Evolutionary conservation across 2,329 filamentous ascomycete genomes (phyloP).

Genomic region (Allantophomopsis lycopodina): DNA sequence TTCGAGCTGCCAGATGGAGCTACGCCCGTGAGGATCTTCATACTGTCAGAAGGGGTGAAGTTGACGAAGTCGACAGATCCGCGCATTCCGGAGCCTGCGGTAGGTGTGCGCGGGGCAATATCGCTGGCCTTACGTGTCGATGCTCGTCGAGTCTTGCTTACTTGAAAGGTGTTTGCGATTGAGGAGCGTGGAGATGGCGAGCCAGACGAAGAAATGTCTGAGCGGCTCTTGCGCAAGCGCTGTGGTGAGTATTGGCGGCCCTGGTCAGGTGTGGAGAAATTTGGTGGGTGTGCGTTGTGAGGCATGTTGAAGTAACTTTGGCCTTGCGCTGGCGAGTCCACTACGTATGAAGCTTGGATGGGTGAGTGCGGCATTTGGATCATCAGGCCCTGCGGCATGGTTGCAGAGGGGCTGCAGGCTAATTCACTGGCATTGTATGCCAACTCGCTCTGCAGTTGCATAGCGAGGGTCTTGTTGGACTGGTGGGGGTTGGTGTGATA

Average conservation of each 20-base stretch:
- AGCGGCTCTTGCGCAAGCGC: conserved; percentile 2
- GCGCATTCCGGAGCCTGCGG: conserved; percentile 12
- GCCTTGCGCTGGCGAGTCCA: conserved; percentile 7
- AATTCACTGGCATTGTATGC: conserved; percentile 9
- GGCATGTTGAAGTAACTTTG: conserved; percentile 7
- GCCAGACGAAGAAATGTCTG: conserved; percentile 5
- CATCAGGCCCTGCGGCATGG: conserved; percentile 12
- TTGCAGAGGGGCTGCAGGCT: conserved; percentile 5
- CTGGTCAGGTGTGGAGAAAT: background rate
- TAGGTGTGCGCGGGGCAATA: conserved; percentile 23
- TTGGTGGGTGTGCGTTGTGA: conserved; percentile 2
- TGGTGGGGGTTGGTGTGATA: conserved; percentile 13
- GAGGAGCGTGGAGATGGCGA: conserved; percentile 5
- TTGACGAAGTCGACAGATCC: conserved; percentile 62
- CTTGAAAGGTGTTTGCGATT: conserved; percentile 6
- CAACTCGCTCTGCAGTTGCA: conserved; percentile 15
- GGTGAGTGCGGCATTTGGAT: conserved; percentile 13
- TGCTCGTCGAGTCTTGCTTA: conserved; percentile 12
- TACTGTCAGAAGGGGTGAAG: conserved; percentile 70
- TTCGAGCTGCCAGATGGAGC: conserved; percentile 85
- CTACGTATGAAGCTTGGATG: conserved; percentile 9
- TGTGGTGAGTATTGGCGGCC: background rate
- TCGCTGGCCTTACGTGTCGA: conserved; percentile 5
- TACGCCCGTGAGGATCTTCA: conserved; percentile 73
- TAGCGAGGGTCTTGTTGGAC: conserved; percentile 13